phyloP scores from a whole-genome alignment of 176 grass and related monocot species.

The Cenchrus americanus region DNA sequence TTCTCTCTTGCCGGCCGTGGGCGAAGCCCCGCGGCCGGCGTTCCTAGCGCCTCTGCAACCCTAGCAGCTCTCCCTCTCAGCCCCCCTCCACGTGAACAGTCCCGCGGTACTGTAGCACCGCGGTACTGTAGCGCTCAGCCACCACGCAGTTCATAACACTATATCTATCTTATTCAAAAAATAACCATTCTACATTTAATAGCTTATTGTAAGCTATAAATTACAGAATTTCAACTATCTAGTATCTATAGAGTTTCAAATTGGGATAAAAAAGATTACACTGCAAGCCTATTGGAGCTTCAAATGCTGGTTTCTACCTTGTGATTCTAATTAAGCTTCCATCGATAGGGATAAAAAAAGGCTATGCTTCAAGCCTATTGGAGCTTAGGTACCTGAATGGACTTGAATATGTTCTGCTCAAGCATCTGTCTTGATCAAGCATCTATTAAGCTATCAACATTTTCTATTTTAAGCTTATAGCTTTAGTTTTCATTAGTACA shows the following conservation, averaged over 20 bases:
- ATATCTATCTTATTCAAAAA: slow-evolving; percentile 3
- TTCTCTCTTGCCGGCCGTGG: too few species aligned
- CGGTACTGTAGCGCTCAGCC: too few species aligned
- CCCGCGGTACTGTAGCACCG: too few species aligned
- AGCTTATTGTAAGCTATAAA: background rate
- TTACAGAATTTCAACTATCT: background rate
- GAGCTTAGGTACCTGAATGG: background rate
- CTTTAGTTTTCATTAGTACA: slow-evolving; percentile 3
- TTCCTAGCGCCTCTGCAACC: too few species aligned
- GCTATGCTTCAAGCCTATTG: background rate
- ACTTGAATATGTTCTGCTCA: background rate
- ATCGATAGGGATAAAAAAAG: background rate
- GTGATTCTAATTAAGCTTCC: slow-evolving; percentile 13
- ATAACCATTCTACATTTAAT: background rate
- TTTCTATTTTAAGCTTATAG: background rate
- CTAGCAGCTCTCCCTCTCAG: too few species aligned
- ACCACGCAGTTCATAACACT: too few species aligned
- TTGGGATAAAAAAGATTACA: too few species aligned
- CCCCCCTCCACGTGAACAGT: too few species aligned
- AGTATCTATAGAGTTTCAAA: background rate
- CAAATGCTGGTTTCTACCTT: background rate
- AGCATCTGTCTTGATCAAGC: background rate
- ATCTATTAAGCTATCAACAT: slow-evolving; percentile 21
- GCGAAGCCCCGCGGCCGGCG: too few species aligned
- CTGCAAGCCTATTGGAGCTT: background rate